A percentile compares a stretch with the other conserved stretches of the same genome.
These are phyloP conservation scores for Pythium brachiatum DNA, from an alignment of 352 stramenopile species.

Conservation along the genomic window DNA sequence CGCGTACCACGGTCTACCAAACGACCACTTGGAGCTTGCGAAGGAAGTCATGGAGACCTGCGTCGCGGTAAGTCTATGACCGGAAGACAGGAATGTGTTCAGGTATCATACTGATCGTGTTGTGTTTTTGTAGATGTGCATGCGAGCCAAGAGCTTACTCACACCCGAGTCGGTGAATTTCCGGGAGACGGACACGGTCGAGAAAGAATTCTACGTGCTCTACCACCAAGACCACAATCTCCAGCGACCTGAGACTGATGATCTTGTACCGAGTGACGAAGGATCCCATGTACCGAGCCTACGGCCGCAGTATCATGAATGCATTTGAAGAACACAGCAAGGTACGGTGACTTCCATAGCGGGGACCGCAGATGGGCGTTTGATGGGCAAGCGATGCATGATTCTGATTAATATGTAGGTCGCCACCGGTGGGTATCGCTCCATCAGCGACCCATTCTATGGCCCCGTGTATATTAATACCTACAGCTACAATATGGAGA, in stretches of 20 bases:
- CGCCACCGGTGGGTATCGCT: slow-evolving; percentile 58
- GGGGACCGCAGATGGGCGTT: too few species aligned
- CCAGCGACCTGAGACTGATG: slow-evolving; percentile 89
- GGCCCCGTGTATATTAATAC: slow-evolving; percentile 19
- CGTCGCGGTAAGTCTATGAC: slow-evolving; percentile 35
- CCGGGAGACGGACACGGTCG: not conserved
- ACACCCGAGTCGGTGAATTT: slow-evolving; percentile 79
- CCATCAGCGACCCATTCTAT: slow-evolving; percentile 47
- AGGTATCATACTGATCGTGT: not conserved
- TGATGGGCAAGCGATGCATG: not conserved
- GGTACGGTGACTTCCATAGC: slow-evolving; percentile 30
- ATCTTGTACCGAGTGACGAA: slow-evolving; percentile 83
- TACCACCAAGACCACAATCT: slow-evolving; percentile 53
- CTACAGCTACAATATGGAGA: slow-evolving; percentile 62
- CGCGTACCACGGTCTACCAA: slow-evolving; percentile 45
- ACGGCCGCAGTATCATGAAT: slow-evolving; percentile 78
- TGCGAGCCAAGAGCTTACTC: slow-evolving; percentile 47
- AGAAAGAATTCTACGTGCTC: slow-evolving; percentile 17
- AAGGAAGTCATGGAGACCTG: slow-evolving; percentile 75
- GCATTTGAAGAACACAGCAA: slow-evolving; percentile 70
- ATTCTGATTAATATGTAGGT: slow-evolving; percentile 31
- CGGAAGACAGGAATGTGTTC: not conserved
- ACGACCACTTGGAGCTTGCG: slow-evolving; percentile 59
- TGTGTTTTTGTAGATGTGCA: slow-evolving; percentile 64
- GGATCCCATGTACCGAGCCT: slow-evolving; percentile 72